These are phyloP conservation scores for Scolecobasidium constrictum DNA, from an alignment of 2,329 filamentous ascomycete genomes.

Conservation along the genomic window DNA sequence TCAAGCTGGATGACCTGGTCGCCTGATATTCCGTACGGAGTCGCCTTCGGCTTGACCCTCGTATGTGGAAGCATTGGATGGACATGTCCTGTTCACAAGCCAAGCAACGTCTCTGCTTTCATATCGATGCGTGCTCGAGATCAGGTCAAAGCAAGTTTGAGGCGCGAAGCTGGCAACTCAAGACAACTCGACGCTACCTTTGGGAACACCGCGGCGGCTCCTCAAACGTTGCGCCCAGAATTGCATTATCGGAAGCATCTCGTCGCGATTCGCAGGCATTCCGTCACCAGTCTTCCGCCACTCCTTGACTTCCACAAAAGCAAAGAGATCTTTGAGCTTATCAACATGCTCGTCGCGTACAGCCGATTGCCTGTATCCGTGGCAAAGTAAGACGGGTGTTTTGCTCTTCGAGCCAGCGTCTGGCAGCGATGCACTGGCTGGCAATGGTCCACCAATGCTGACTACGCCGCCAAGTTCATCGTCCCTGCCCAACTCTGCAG, in stretches of 20 bases:
- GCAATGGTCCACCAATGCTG: conserved; percentile 51
- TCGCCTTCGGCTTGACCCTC: too few relatives aligned
- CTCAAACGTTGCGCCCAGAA: conserved; percentile 60
- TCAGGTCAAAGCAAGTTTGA: too few relatives aligned
- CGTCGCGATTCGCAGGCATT: conserved; percentile 75
- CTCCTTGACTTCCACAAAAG: conserved; percentile 27
- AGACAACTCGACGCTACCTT: conserved; percentile 39
- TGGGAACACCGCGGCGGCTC: conserved; percentile 41
- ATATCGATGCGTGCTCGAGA: too few relatives aligned
- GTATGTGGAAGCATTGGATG: too few relatives aligned
- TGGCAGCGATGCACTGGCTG: conserved; percentile 18
- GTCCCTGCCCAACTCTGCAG: conserved; percentile 20
- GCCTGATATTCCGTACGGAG: not conserved
- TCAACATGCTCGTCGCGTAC: conserved; percentile 53
- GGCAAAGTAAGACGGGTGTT: conserved; percentile 54
- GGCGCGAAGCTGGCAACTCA: too few relatives aligned
- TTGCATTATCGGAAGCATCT: conserved; percentile 85
- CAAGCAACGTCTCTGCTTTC: too few relatives aligned
- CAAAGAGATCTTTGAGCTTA: conserved; percentile 55
- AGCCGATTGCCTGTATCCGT: conserved; percentile 38
- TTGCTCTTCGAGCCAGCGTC: conserved; percentile 35
- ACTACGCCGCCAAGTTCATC: conserved; percentile 47
- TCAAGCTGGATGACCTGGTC: not conserved
- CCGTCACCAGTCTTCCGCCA: conserved; percentile 53
- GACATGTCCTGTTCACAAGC: too few relatives aligned